These are phyloP conservation scores for Striga hermonthica DNA, from an alignment of 305 asterid genomes.

Conservation along the genomic window DNA sequence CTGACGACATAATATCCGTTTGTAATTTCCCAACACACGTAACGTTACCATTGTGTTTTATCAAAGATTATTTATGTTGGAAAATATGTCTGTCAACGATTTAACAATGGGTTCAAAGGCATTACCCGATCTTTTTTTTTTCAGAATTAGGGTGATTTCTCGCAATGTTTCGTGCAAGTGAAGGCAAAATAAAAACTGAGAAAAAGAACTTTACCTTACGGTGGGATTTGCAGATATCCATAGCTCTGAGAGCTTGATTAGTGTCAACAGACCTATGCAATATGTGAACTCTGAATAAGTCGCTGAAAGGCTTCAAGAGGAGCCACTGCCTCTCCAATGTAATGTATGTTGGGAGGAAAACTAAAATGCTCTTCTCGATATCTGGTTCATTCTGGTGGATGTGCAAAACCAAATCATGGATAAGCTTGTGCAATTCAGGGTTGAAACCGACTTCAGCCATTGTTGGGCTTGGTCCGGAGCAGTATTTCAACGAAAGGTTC, in stretches of 20 bases:
- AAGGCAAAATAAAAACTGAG: slow-evolving; percentile 22
- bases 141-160: too few species aligned
- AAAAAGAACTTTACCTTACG: slow-evolving; percentile 61
- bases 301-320: slow-evolving; percentile 63
- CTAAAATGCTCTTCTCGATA: slow-evolving; percentile 89
- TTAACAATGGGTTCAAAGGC: too few species aligned
- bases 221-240: slow-evolving; percentile 79
- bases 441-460: slow-evolving; percentile 58
- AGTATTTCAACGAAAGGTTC: slow-evolving; percentile 52
- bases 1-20: too few species aligned
- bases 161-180: slow-evolving; percentile 3
- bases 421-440: slow-evolving; percentile 70
- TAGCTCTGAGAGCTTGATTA: slow-evolving; percentile 83
- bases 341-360: slow-evolving; percentile 87
- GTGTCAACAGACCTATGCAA: slow-evolving; percentile 86
- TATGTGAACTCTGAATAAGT: slow-evolving; percentile 77
- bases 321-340: slow-evolving; percentile 90
- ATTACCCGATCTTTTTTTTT: too few species aligned
- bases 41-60: too few species aligned
- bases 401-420: slow-evolving; percentile 73
- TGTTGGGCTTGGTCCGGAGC: slow-evolving; percentile 71
- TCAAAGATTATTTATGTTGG: too few species aligned
- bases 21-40: too few species aligned
- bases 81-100: too few species aligned
- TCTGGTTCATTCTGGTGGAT: slow-evolving; percentile 85